Evolutionary conservation across 1,284 basidiomycete species (phyloP), one percentile per base, ranked within the genome.

Genomic region (Trametes polyzona): DNA sequence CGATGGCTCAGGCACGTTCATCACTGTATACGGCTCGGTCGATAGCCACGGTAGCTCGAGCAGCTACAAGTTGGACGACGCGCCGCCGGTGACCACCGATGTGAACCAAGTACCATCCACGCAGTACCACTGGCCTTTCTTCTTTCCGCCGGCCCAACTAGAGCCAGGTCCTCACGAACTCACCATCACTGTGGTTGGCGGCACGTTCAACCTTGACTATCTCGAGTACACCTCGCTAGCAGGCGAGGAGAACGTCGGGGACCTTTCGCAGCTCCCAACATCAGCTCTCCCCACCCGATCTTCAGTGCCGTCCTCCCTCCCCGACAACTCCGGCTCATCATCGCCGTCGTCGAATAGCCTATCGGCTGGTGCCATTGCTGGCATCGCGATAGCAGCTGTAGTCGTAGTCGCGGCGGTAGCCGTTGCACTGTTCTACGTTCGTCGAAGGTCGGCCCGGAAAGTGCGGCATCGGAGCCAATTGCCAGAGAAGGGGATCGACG

Each of bases 401-500:
- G 35, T 41, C 21, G 24, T 55, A 10, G 27, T 60, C 32, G n/a
- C 58, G 5, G 23, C 33, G 8, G 35, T 57, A 10, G 43, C 35
- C 11, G 14, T 41, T 1, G 43, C 52, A 21, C 7, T 55, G 16
- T 36, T 59, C 35, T 55, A 48, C 35, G 35, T 62, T 10, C 52
- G 55, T 39, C 44, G 53, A 33, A 47, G 62, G 19, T 47, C 47
- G 10, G 50, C 53, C 16, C 52, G 48, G 30, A 53, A 33, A 26
- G 62, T 63, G 11, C 55, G 58, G 10, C 62, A 58, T 36, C 50
- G 37, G 17, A 43, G 40, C 23, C 29, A 27, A 7, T 10, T 44
- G n/a, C 30, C 58, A 4, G 62, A 63, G 53, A 63, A 63, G 44
- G 58, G 53, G 12, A 41, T 56, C 43, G 56, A 60, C 24, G 47